Evolutionary conservation across 2,329 filamentous ascomycete species (phyloP).

Genomic region (Aspergillus intermedius): DNA sequence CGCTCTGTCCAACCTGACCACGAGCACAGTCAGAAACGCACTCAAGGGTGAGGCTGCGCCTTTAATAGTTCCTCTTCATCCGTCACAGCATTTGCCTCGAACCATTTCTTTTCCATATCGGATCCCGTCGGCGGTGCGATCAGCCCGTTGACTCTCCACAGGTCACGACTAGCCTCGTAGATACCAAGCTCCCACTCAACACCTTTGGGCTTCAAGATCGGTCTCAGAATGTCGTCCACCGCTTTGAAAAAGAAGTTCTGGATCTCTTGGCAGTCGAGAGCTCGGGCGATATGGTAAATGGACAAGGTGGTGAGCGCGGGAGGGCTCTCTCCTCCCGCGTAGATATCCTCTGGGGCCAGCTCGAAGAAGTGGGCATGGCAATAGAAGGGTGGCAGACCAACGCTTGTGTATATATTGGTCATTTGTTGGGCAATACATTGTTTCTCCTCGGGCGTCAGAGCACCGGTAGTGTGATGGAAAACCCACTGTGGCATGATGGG

Average conservation of each 20-base stretch:
- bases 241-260: slow-evolving; percentile 1
- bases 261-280: slow-evolving; percentile 1
- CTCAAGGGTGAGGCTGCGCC: too few species aligned
- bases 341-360: slow-evolving; percentile 5
- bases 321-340: slow-evolving; percentile 5
- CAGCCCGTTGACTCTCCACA: slow-evolving; percentile 10
- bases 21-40: too few species aligned
- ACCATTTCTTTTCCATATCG: too few species aligned
- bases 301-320: slow-evolving; percentile 1
- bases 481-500: too few species aligned
- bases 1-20: too few species aligned
- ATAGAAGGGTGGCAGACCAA: slow-evolving; percentile 24
- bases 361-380: slow-evolving; percentile 21
- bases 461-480: slow-evolving; percentile 12
- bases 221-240: slow-evolving; percentile 1
- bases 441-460: slow-evolving; percentile 10
- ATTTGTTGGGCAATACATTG: slow-evolving; percentile 15
- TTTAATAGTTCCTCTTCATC: too few species aligned
- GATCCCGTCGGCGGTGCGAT: not conserved
- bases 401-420: slow-evolving; percentile 18
- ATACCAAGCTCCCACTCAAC: slow-evolving; percentile 10
- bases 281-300: slow-evolving; percentile 5
- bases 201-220: slow-evolving; percentile 1
- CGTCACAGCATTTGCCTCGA: too few species aligned
- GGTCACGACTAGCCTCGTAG: slow-evolving; percentile 4